Conservation (phyloP, 129 eudicot genomes). For the Escallonia rubra region DNA sequence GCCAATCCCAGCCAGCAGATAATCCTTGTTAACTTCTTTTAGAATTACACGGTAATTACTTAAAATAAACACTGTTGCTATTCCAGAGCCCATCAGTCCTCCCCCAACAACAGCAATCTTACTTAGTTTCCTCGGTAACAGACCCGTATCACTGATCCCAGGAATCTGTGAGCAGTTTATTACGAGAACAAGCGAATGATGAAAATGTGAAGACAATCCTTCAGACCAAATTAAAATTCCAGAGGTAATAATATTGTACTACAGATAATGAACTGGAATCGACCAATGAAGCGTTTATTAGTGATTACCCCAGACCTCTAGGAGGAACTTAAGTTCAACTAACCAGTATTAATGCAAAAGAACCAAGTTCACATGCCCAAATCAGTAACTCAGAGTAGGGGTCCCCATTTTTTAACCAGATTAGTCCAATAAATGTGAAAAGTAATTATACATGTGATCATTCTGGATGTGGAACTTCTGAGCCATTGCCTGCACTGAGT, state of each 20-base stretch:
- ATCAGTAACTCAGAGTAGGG: not conserved
- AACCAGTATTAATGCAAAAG: not conserved
- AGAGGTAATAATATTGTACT: not conserved
- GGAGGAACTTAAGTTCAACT: not conserved
- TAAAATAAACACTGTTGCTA: slow-evolving; percentile 44
- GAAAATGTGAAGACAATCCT: not conserved
- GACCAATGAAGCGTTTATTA: not conserved
- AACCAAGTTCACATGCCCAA: not conserved
- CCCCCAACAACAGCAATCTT: slow-evolving; percentile 62
- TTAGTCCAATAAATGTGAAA: not conserved
- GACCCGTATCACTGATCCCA: slow-evolving; percentile 41
- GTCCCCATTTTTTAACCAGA: not conserved
- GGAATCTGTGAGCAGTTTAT: slow-evolving; percentile 34
- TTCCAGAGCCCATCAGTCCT: slow-evolving; percentile 46
- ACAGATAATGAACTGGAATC: not conserved
- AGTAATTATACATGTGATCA: too few species aligned
- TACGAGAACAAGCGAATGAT: not conserved
- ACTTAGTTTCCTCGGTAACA: slow-evolving; percentile 37
- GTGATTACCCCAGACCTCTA: not conserved
- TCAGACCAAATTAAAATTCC: not conserved
- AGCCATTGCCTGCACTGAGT: too few species aligned
- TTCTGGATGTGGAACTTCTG: too few species aligned
- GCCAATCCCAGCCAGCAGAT: slow-evolving; percentile 26
- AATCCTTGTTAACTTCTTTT: slow-evolving; percentile 31
- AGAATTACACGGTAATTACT: slow-evolving; percentile 37